Evolutionary conservation across 1,284 basidiomycete genomes (phyloP).

Genomic region (Cystobasidium pallidum): DNA sequence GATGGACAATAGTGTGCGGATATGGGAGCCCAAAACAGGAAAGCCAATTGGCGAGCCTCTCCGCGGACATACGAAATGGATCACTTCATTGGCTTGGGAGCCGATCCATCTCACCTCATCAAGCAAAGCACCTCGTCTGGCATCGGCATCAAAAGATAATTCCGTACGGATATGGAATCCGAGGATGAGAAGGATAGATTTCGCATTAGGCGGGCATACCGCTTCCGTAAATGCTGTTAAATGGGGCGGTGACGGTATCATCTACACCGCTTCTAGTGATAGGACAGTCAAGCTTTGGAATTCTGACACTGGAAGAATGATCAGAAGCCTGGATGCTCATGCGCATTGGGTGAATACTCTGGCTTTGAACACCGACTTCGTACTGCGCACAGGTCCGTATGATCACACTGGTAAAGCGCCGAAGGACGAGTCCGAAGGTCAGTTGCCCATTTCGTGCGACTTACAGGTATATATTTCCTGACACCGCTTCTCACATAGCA

Average conservation of each 20-base stretch:
- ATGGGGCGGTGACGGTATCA: conserved; percentile 88
- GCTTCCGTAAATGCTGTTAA: conserved; percentile 93
- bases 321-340: conserved; percentile 81
- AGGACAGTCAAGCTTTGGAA: conserved; percentile 94
- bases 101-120: conserved; percentile 72
- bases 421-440: conserved; percentile 71
- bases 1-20: conserved; percentile 75
- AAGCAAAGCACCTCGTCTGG: conserved; percentile 74
- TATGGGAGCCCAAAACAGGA: conserved; percentile 90
- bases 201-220: conserved; percentile 87
- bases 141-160: conserved; percentile 93
- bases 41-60: conserved; percentile 80
- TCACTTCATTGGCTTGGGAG: conserved; percentile 95
- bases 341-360: conserved; percentile 99
- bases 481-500: neutral
- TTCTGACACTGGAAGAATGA: conserved; percentile 67
- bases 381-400: conserved; percentile 90
- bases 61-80: conserved; percentile 94
- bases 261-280: conserved; percentile 94
- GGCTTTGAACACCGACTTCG: conserved; percentile 91
- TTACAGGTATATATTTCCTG: conserved; percentile 61
- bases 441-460: neutral
- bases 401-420: conserved; percentile 81
- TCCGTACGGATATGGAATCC: conserved; percentile 93
- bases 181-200: conserved; percentile 72